phyloP scores from a whole-genome alignment of 371 early-diverging fungal species.

The Ordospora pajunii region DNA sequence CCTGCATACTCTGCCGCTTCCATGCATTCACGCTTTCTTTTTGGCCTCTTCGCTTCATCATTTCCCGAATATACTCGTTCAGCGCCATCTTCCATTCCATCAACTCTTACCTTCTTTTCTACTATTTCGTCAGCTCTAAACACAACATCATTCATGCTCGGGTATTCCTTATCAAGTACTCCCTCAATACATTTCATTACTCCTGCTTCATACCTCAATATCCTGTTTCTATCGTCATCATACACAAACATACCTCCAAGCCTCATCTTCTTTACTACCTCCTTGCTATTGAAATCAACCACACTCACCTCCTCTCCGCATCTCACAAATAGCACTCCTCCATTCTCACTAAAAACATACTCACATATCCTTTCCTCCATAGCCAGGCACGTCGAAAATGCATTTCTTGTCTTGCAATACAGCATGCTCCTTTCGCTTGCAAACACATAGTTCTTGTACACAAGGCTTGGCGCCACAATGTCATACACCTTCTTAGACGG shows the following conservation, averaged over 20 bases:
- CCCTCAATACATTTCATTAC: not conserved
- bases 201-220: slow-evolving; percentile 18
- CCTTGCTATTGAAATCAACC: slow-evolving; percentile 25
- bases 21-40: not conserved
- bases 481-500: slow-evolving; percentile 48
- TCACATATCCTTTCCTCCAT: not conserved
- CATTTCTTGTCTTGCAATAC: slow-evolving; percentile 26
- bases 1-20: not conserved
- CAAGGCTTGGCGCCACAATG: not conserved
- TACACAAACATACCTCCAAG: slow-evolving; percentile 11
- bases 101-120: slow-evolving; percentile 15
- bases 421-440: slow-evolving; percentile 28
- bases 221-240: slow-evolving; percentile 30
- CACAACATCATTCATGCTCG: slow-evolving; percentile 12
- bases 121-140: slow-evolving; percentile 17
- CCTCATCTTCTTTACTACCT: slow-evolving; percentile 6
- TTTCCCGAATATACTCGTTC: not conserved
- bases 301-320: slow-evolving; percentile 6
- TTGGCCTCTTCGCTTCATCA: not conserved
- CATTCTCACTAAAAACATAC: slow-evolving; percentile 23
- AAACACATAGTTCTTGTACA: slow-evolving; percentile 36
- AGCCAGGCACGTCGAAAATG: slow-evolving; percentile 14
- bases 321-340: slow-evolving; percentile 33
- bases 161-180: not conserved
- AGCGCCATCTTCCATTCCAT: not conserved